Evolutionary conservation across 768 basidiomycete genomes (phyloP), one percentile per base, ranked within the genome.

Genomic region (Russula emetica): DNA sequence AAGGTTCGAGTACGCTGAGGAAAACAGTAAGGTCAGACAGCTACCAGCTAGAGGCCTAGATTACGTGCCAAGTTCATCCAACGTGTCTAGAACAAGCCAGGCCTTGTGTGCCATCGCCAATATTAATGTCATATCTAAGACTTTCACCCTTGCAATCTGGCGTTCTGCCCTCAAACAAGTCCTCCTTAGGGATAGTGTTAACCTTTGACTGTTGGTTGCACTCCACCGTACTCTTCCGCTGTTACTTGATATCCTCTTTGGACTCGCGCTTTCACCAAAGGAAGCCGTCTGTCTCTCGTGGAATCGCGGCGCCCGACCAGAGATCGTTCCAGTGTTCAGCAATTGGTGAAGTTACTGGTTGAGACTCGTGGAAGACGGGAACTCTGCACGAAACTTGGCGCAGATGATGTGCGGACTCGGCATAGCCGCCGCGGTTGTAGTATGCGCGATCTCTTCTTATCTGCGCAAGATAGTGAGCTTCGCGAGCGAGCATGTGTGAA

Each of bases 21-120:
- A 26, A 32, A 38, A 11, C 3, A 18, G 44, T 8, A 45, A 20
- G 2, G 38, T 55, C 22, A 60, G 36, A 45, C 11, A 40, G 26
- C 24, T 32, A 20, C 52, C 45, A 24, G 13, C 54, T 24, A 14
- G 13, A 38, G 18, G 38, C 45, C n/a, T 8, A 36, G n/a, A 54
- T 9, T 7, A 60, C 67, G 18, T 9, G 63, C 67, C 66, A 16
- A 42, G 40, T 49, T 63, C 66, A 30, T 63, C 47, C 28, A 63
- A 53, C 36, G 64, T 62, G 40, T 69, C 68, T 20, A 69, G 24
- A 44, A 69, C 55, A 52, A 69, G 56, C 66, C 68, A 69, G 32
- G 55, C 68, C 68, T 22, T 67, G 61, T 18, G 60, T 52, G 2
- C 58, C 64, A 38, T 66, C 67, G 10, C 66, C 61, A 13, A 49